Conservation (phyloP, 768 basidiomycete species). For the Vararia minispora region DNA sequence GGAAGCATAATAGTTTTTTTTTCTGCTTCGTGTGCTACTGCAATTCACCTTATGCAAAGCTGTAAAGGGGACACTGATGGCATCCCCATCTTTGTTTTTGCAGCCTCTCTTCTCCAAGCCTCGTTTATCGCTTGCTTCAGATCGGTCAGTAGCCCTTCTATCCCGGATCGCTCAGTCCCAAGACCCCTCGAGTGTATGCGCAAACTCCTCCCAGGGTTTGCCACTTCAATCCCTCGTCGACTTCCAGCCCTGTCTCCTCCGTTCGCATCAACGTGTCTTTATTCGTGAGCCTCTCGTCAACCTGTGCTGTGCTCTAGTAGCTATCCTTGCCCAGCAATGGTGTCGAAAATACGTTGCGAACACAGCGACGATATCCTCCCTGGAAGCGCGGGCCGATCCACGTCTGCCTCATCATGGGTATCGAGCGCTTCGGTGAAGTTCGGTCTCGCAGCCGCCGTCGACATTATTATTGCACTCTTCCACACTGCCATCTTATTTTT, state of each 20-base stretch:
- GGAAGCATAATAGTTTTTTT: no score
- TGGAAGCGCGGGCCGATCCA: conserved; percentile 8
- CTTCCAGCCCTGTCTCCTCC: no score
- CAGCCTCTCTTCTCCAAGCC: neutral
- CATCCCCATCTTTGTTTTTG: conserved; percentile 11
- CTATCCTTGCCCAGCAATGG: conserved; percentile 12
- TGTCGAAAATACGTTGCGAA: conserved; percentile 1
- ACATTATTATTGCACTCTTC: conserved; percentile 3
- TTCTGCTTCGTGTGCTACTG: no score
- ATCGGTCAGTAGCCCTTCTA: neutral
- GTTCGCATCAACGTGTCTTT: conserved; percentile 8
- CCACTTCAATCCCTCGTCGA: no score
- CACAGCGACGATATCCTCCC: conserved; percentile 1
- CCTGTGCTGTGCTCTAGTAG: conserved; percentile 6
- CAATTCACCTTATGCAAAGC: conserved; percentile 6
- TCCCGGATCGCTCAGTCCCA: neutral
- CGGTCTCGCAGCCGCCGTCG: conserved; percentile 5
- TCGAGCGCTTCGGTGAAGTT: conserved; percentile 4
- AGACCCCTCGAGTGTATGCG: no score
- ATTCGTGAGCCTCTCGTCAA: conserved; percentile 7
- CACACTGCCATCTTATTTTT: conserved; percentile 7
- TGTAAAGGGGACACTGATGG: conserved; percentile 10
- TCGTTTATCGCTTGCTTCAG: no score
- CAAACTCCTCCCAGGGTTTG: no score
- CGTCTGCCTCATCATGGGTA: conserved; percentile 3